phyloP scores from a whole-genome alignment of 2,329 filamentous ascomycete species.

The Colletotrichum eleusines region DNA sequence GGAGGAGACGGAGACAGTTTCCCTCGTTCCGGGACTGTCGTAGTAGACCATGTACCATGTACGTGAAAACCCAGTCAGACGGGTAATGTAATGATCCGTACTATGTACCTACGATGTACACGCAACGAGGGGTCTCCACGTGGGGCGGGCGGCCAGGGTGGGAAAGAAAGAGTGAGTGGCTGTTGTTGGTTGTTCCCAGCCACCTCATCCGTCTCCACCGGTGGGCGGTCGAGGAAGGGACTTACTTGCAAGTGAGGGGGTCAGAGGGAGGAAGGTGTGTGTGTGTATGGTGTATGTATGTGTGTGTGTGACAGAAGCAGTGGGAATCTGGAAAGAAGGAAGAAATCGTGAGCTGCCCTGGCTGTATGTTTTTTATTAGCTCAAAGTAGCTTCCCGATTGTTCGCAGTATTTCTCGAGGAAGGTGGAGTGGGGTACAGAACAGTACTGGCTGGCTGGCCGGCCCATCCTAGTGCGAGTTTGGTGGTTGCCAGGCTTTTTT shows the following conservation, averaged over 20 bases:
- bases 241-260: background rate
- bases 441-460: background rate
- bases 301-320: too few species aligned
- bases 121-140: constrained; percentile 1
- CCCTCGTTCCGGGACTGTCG: too few species aligned
- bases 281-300: too few species aligned
- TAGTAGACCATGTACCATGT: too few species aligned
- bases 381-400: background rate
- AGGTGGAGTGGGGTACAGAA: background rate
- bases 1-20: too few species aligned
- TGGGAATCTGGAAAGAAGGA: background rate
- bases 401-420: background rate
- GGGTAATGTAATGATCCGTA: too few species aligned
- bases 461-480: background rate
- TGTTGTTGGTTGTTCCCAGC: background rate
- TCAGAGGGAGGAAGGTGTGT: background rate
- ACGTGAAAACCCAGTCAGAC: too few species aligned
- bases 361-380: background rate
- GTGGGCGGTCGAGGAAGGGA: background rate
- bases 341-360: too few species aligned
- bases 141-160: background rate
- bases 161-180: too few species aligned
- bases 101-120: too few species aligned
- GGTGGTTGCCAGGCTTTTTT: too few species aligned
- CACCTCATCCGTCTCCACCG: constrained; percentile 9